These are phyloP conservation scores for Roridomyces roridus DNA, from an alignment of 768 basidiomycete species.

Conservation along the genomic window DNA sequence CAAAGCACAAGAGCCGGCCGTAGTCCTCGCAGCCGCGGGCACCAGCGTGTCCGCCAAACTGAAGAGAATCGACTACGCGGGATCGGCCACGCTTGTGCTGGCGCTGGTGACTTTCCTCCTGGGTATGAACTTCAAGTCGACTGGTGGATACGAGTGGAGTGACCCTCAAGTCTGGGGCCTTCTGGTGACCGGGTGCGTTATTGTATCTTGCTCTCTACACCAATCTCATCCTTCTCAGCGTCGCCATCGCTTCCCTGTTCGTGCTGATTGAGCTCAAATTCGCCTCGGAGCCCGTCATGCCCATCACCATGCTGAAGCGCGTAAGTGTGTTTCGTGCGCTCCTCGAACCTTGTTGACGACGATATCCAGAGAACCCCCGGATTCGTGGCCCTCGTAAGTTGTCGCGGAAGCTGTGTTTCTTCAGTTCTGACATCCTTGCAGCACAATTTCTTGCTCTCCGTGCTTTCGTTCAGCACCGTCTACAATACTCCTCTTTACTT, in stretches of 20 bases:
- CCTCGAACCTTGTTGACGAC: too few species aligned
- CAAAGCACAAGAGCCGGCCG: conserved; percentile 20
- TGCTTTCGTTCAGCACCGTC: too few species aligned
- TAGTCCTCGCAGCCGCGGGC: conserved; percentile 6
- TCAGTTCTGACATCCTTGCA: too few species aligned
- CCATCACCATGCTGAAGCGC: conserved; percentile 41
- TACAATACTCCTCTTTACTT: too few species aligned
- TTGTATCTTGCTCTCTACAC: background rate
- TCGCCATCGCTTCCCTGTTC: conserved; percentile 50
- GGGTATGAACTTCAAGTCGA: conserved; percentile 20
- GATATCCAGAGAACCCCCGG: too few species aligned
- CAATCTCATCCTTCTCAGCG: conserved; percentile 35
- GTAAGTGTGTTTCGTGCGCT: too few species aligned
- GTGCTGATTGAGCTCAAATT: conserved; percentile 61
- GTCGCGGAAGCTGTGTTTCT: too few species aligned
- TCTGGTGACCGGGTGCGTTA: conserved; percentile 55
- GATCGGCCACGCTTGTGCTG: conserved; percentile 62
- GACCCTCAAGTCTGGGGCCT: conserved; percentile 65
- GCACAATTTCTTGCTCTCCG: too few species aligned
- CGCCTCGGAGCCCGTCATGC: conserved; percentile 71
- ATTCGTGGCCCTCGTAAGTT: too few species aligned
- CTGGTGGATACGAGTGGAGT: conserved; percentile 34
- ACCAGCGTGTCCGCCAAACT: conserved; percentile 53
- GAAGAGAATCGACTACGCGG: conserved; percentile 65
- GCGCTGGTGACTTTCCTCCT: conserved; percentile 47